phyloP scores from a whole-genome alignment of 1,284 basidiomycete genomes.

The Ceratobasidium sp. region DNA sequence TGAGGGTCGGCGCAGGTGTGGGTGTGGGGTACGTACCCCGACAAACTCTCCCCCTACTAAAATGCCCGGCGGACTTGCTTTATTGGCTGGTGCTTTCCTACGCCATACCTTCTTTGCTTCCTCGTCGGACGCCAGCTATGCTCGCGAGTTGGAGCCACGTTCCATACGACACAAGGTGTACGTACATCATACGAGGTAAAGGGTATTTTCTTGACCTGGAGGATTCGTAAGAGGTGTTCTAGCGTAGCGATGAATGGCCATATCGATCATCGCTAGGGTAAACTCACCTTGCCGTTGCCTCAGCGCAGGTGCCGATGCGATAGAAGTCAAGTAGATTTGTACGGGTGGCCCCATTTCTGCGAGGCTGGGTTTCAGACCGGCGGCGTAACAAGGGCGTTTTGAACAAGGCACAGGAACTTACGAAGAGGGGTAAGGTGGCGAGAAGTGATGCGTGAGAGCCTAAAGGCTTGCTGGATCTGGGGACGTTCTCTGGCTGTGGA shows the following conservation, averaged over 20 bases:
- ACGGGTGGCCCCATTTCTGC: constrained; percentile 68
- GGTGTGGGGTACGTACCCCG: constrained; percentile 61
- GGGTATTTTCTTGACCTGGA: constrained; percentile 84
- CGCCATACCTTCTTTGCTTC: constrained; percentile 82
- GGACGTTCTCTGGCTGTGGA: not conserved
- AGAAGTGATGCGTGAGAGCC: not conserved
- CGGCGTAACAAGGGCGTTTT: too few relatives aligned
- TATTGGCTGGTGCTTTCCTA: constrained; percentile 81
- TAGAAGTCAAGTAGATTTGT: constrained; percentile 85
- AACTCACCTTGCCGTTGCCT: constrained; percentile 68
- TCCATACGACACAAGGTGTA: constrained; percentile 6
- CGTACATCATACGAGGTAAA: constrained; percentile 77
- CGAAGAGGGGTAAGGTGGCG: not conserved
- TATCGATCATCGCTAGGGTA: constrained; percentile 65
- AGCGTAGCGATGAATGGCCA: not conserved
- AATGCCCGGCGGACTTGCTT: constrained; percentile 83
- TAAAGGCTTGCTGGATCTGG: constrained; percentile 10
- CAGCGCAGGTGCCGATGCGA: constrained; percentile 80
- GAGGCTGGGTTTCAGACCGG: constrained; percentile 5
- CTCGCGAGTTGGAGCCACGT: constrained; percentile 5
- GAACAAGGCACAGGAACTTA: not conserved
- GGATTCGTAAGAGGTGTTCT: constrained; percentile 70
- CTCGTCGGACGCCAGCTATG: constrained; percentile 77
- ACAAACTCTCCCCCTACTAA: constrained; percentile 77
- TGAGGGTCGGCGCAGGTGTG: constrained; percentile 56